Evolutionary conservation across 108 stramenopile species (phyloP), one percentile per base, ranked within the genome.

Genomic region (Skeletonema potamos): DNA sequence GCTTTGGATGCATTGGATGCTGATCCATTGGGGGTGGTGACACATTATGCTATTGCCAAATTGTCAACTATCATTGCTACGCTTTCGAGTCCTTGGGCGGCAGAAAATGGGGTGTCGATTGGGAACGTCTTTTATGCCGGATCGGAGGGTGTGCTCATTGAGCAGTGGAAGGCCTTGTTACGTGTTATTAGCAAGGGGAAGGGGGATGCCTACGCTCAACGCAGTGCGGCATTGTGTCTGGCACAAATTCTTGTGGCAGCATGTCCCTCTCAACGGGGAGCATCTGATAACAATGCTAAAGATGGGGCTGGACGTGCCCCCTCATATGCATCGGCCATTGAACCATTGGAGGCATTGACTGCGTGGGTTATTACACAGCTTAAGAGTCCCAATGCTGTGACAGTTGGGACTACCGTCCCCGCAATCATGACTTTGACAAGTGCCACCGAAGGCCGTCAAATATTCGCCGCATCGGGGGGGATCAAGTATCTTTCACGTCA

Each of bases 401-500:
- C 84, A 29, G 88, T 91, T 46, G 89, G 87, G 6, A 76, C 89
- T 27, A 84, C 82, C 65, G 85, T 89, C 33, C 90, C 90, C 18
- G 78, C 90, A 15, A 80, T 94, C 67, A 88, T 79, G 70, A 85
- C 85, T 2, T 69, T 94, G 27, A 90, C 90, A 87, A 80, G 84
- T 8, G 86, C 89, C 33, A 83, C 79, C 24, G 93, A 94, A 60
- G 87, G 89, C 9, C 82, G 93, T 43, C 74, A 86, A 33, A 73
- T 91, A 43, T 94, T 94, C 75, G 85, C 85, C 60, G 84, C 91
- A 27, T 83, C 90, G 13, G 89, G 90, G 57, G 93, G 93, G 44
- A 89, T 94, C 78, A 94, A 94, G 83, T 91, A 94, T 80, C 85
- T 94, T 58, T 64, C 87, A 27, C 89, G 93, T 67, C 93, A 94